These are phyloP conservation scores for Ceratobasidium theobromae DNA, from an alignment of 1,284 basidiomycete species.

Conservation along the genomic window DNA sequence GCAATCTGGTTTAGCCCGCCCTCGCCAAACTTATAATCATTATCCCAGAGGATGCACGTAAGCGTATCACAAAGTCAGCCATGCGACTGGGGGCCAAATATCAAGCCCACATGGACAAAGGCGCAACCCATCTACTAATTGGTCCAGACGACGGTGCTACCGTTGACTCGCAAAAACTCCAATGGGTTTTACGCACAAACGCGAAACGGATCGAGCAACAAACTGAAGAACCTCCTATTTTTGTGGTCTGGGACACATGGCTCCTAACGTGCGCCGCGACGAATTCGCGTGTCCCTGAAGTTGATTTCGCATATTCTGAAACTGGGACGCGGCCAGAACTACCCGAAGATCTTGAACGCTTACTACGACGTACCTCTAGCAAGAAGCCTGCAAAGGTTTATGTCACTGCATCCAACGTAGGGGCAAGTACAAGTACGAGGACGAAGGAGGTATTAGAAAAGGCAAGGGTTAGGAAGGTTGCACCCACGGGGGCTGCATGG, in stretches of 20 bases:
- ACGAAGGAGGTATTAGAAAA: conserved; percentile 22
- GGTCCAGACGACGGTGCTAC: conserved; percentile 27
- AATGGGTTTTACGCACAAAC: conserved; percentile 31
- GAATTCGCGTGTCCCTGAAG: conserved; percentile 6
- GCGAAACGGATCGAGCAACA: conserved; percentile 25
- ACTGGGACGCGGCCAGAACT: conserved; percentile 10
- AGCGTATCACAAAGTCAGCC: conserved; percentile 28
- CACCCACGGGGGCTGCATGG: not conserved
- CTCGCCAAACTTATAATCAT: not conserved
- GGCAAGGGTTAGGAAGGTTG: not conserved
- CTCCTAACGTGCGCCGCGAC: conserved; percentile 35
- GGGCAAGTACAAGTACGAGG: conserved; percentile 14
- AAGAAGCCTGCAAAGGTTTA: conserved; percentile 5
- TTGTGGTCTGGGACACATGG: conserved; percentile 39
- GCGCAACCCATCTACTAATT: conserved; percentile 38
- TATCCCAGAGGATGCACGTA: conserved; percentile 11
- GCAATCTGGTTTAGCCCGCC: not conserved
- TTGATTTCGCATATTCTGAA: conserved; percentile 2
- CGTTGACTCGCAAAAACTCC: conserved; percentile 32
- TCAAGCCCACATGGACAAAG: conserved; percentile 34
- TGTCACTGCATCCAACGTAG: not conserved
- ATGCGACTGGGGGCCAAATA: conserved; percentile 30
- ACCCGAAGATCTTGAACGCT: conserved; percentile 11
- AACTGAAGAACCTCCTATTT: conserved; percentile 32
- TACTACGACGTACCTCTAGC: not conserved